A percentile compares a stretch with the other conserved stretches of the same genome.
These are phyloP conservation scores for Fragilariopsis cylindrus DNA, from an alignment of 108 stramenopile genomes.

Conservation along the genomic window DNA sequence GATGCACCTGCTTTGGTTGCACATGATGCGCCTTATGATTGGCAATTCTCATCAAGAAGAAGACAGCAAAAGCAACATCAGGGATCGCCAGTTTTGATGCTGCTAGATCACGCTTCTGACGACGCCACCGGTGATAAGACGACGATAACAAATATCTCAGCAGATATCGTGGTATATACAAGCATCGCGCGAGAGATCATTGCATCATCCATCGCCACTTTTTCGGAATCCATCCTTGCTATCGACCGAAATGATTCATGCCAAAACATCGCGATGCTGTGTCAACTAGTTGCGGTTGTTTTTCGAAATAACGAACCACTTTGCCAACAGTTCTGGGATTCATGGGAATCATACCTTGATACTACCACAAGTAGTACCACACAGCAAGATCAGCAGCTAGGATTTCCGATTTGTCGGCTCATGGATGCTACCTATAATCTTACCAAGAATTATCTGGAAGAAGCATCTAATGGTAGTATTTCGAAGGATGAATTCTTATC, in stretches of 20 bases:
- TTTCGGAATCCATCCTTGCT: constrained; percentile 28
- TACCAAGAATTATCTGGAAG: constrained; percentile 36
- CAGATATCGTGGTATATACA: constrained; percentile 48
- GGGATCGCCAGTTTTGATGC: constrained; percentile 5
- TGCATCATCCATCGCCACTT: constrained; percentile 50
- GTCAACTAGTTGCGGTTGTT: constrained; percentile 45
- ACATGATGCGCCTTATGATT: constrained; percentile 29
- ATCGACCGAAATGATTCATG: constrained; percentile 30
- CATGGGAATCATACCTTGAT: constrained; percentile 49
- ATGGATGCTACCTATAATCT: constrained; percentile 60
- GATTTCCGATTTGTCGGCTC: constrained; percentile 51
- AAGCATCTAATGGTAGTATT: constrained; percentile 2
- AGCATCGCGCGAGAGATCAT: constrained; percentile 67
- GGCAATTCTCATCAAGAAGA: constrained; percentile 26
- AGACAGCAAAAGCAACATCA: too few species aligned
- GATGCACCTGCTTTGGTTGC: background rate
- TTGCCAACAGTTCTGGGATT: constrained; percentile 59
- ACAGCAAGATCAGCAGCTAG: background rate
- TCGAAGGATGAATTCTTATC: constrained; percentile 12
- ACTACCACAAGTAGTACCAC: constrained; percentile 1
- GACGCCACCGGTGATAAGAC: background rate
- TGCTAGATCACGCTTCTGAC: background rate
- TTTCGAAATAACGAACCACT: constrained; percentile 52
- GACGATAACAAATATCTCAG: background rate
- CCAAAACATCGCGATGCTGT: constrained; percentile 62